Evolutionary conservation across 805 yeast species (phyloP).

Genomic region (Ogataea trehaloabstinens): DNA sequence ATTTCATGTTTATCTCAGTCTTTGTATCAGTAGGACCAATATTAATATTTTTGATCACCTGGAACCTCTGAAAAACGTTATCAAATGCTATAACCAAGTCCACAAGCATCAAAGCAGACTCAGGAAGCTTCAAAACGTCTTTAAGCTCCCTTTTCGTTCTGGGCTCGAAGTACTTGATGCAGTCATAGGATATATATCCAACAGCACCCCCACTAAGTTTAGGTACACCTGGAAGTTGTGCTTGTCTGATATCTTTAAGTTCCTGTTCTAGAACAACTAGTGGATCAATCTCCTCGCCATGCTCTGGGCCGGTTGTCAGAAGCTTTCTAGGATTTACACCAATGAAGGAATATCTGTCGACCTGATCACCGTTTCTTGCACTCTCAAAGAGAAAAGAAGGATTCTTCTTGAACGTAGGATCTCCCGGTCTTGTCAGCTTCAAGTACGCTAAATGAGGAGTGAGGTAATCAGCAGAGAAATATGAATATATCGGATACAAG

Average conservation of each 20-base stretch:
- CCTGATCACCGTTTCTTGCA: conserved; percentile 83
- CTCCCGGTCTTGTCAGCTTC: conserved; percentile 69
- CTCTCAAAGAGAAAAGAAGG: conserved; percentile 86
- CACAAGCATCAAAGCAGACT: conserved; percentile 86
- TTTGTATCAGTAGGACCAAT: conserved; percentile 35
- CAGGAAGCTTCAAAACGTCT: conserved; percentile 85
- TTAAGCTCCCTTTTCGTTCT: conserved; percentile 70
- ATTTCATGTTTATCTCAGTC: conserved; percentile 40
- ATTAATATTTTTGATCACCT: conserved; percentile 78
- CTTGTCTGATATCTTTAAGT: conserved; percentile 60
- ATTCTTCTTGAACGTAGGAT: conserved; percentile 44
- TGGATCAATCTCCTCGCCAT: conserved; percentile 74
- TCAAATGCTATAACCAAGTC: conserved; percentile 91
- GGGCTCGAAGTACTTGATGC: conserved; percentile 96
- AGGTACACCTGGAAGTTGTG: conserved; percentile 79
- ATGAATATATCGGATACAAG: conserved; percentile 77
- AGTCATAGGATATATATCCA: conserved; percentile 94
- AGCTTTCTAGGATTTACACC: conserved; percentile 83
- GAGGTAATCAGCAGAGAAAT: conserved; percentile 69
- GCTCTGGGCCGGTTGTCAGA: conserved; percentile 76
- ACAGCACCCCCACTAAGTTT: conserved; percentile 92
- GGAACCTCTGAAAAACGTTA: conserved; percentile 90
- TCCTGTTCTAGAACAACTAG: conserved; percentile 71
- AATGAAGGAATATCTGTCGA: conserved; percentile 87
- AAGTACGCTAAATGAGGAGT: conserved; percentile 91